Evolutionary conservation across 352 stramenopile species (phyloP), one percentile per base, ranked within the genome.

Genomic region (Phytophthora agathidicida): DNA sequence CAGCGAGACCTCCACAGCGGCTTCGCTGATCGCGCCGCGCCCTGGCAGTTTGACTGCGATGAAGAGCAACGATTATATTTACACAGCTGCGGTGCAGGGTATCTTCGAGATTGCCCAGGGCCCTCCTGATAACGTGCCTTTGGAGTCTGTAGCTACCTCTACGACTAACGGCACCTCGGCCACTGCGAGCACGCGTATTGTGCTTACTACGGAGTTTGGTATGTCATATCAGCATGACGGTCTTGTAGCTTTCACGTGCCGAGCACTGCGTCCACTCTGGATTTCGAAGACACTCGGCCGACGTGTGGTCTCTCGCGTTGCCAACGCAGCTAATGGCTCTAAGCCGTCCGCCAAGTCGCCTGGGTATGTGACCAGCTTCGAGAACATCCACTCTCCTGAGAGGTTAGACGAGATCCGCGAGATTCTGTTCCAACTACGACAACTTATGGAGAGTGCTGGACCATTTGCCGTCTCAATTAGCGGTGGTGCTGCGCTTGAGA

Each of bases 211-310:
- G 1, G 86, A 96, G 44, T 91, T 93, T 56, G 79, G 75, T 49
- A 92, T 96, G 81, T 94, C 86, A 16, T 93, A 89, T 52, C 85
- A 96, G 47, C 86, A 96, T 58, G 85, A 96, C 42, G 86, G 83
- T 38, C 70, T 96, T 20, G 72, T 91, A 3, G 78, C 88, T 35
- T 96, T 96, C 43, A 50, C 90, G n/a, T 80, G 65, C 11, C 84
- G 86, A n/a, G 57, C 94, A n/a, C 64, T 96, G 20, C 79, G 86
- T 5, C 86, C 86, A 2, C 51, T 96, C 3, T 96, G 86, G 86
- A 77, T 71, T 23, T 52, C 66, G 3, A 89, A 89, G 60, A 73
- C 75, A 0, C 63, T 93, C 20, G 83, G 83, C 7, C 73, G 65
- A 24, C 75, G 71, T 37, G 63, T 86, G 2, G 50, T 71, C 19